phyloP scores from a whole-genome alignment of 805 yeast species.

The Nematodospora valgi region DNA sequence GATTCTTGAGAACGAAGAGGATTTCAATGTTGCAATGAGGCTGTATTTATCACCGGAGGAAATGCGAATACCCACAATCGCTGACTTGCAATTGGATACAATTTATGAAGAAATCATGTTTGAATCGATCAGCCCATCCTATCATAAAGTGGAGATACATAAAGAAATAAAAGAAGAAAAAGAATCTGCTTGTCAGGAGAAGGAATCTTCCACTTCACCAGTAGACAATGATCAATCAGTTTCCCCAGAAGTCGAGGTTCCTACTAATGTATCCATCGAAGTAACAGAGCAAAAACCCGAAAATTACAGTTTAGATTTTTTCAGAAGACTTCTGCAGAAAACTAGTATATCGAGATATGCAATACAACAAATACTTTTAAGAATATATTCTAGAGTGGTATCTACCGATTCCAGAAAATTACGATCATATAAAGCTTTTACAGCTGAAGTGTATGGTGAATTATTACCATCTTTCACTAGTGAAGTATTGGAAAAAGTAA shows the following conservation, averaged over 20 bases:
- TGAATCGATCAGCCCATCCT: constrained; percentile 12
- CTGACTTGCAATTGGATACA: constrained; percentile 18
- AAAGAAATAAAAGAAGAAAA: background rate
- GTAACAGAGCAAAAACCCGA: constrained; percentile 16
- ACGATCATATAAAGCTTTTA: constrained; percentile 75
- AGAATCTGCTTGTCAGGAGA: no score
- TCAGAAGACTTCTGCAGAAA: constrained; percentile 17
- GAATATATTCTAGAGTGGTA: constrained; percentile 73
- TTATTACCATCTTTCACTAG: constrained; percentile 74
- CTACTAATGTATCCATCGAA: constrained; percentile 8
- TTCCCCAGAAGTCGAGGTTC: background rate
- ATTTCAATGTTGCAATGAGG: constrained; percentile 23
- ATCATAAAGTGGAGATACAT: constrained; percentile 3
- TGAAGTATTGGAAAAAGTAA: constrained; percentile 57
- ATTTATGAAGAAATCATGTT: constrained; percentile 16
- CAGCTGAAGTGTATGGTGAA: constrained; percentile 90
- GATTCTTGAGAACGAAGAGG: constrained; percentile 10
- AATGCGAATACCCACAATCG: constrained; percentile 11
- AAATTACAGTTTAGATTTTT: constrained; percentile 19
- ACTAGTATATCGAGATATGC: constrained; percentile 31
- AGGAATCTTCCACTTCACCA: background rate
- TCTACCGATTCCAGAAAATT: constrained; percentile 67
- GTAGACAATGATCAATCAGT: no score
- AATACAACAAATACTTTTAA: constrained; percentile 66
- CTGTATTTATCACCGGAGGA: constrained; percentile 13